Percentiles rank a stretch among this genome's conserved stretches.
phyloP scores from a whole-genome alignment of 305 asterid species.

The Fraxinus nigra region DNA sequence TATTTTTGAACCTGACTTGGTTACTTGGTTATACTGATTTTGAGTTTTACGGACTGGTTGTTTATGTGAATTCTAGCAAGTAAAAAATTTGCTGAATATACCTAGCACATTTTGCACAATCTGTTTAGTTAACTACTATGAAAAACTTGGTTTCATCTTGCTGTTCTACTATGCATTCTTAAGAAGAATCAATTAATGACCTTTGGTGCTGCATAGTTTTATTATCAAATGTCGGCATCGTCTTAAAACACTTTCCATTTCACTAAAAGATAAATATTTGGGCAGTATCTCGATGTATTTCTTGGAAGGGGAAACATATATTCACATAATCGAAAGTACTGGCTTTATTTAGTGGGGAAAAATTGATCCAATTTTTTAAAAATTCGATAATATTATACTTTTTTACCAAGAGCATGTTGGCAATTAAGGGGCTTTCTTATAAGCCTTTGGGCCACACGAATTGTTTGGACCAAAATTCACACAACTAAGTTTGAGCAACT shows the following conservation, averaged over 20 bases:
- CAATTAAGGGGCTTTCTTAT: neutral
- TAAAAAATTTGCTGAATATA: neutral
- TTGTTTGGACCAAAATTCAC: neutral
- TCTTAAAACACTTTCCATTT: neutral
- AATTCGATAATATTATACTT: neutral
- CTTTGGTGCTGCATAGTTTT: neutral
- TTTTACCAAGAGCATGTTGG: neutral
- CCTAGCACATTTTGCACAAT: neutral
- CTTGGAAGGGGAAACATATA: neutral
- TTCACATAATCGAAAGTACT: neutral
- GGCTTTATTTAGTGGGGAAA: neutral
- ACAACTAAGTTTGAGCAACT: neutral
- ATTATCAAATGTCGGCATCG: neutral
- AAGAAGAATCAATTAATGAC: neutral
- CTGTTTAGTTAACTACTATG: neutral
- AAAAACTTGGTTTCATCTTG: neutral
- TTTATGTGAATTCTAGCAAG: neutral
- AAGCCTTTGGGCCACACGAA: neutral
- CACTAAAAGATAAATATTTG: neutral
- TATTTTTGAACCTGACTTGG: conserved; percentile 5
- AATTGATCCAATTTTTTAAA: neutral
- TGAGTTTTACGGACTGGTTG: neutral
- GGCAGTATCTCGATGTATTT: neutral
- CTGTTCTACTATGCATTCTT: neutral
- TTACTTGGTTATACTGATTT: neutral